phyloP scores from a whole-genome alignment of 768 basidiomycete genomes.

The Suillus luteus region DNA sequence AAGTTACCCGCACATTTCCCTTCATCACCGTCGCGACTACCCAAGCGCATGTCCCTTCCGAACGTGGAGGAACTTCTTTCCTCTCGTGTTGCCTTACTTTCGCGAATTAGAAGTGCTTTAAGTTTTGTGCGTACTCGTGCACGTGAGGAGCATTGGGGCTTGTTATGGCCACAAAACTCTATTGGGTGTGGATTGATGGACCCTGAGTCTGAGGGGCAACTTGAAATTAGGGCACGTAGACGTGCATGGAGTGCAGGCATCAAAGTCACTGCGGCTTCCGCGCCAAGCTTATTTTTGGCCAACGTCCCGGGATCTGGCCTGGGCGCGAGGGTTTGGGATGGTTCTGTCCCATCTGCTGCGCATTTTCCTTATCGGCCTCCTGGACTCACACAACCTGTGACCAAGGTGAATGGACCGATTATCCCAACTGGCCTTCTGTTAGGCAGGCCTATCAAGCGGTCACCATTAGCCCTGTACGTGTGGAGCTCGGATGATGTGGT shows the following conservation, averaged over 20 bases:
- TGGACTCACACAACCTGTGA: constrained; percentile 20
- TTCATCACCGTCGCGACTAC: constrained; percentile 14
- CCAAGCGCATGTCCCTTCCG: background rate
- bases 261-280: constrained; percentile 32
- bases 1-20: background rate
- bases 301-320: background rate
- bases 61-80: constrained; percentile 20
- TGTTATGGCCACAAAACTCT: constrained; percentile 32
- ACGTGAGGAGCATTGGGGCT: constrained; percentile 40
- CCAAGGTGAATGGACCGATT: constrained; percentile 21
- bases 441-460: constrained; percentile 50
- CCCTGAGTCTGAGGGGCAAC: constrained; percentile 32
- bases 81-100: constrained; percentile 27
- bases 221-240: constrained; percentile 61
- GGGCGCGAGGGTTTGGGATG: constrained; percentile 22
- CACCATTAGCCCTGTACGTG: constrained; percentile 45
- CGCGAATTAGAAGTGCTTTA: constrained; percentile 44
- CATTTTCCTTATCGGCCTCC: constrained; percentile 19
- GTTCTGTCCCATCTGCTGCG: constrained; percentile 2
- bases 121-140: constrained; percentile 44
- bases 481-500: constrained; percentile 44
- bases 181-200: constrained; percentile 17
- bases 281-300: constrained; percentile 1
- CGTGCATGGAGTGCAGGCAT: constrained; percentile 67
- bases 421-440: constrained; percentile 45